Base-by-base conservation (phyloP, 441 rosid species). In the Eruca vesicaria region DNA sequence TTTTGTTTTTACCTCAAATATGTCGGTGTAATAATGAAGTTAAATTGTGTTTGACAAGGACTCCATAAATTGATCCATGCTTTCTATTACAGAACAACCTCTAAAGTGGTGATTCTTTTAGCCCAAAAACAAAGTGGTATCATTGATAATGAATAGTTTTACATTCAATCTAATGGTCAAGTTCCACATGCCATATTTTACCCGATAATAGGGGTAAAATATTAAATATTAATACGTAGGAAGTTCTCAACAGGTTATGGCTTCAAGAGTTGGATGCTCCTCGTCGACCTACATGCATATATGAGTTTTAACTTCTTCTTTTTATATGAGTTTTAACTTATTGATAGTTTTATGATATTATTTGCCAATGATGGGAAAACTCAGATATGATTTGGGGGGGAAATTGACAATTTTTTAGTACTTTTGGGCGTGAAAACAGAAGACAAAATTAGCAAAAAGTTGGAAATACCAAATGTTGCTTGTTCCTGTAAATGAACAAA, bases 401-500 rank as follows among this genome's bases (percentile, higher is more conserved):
- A 20, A 33, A 33, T 15, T 45, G 66, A 71, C 68, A 14, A 70
- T 3, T 23, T 20, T 14, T 63, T 48, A 77, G 31, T 59, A 58
- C 21, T 15, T 50, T 29, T 72, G 36, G 64, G 73, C 69, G 21
- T 50, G 15, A 66, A 66, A 72, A 59, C 38, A 72, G 69, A 67
- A 45, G 59, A 66, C 77, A 72, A 66, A 71, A 36, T 36, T 29
- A 61, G 38, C 69, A 66, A 66, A 77, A 53, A 64, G 1, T 15
- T 9, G 21, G 31, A 72, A 72, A 66, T 60, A 36, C 12, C 68
- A 66, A 62, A 71, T 20, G 45, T 66, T 66, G 68, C 68, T 52
- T 66, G 76, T 61, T 77, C 68, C 8, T 71, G 61, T 60, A 66
- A 9, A 66, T 59, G 68, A 58, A 71, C 72, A 66, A 67, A 71